phyloP scores from a whole-genome alignment of 2,329 filamentous ascomycete genomes.

The Mycogone perniciosa region DNA sequence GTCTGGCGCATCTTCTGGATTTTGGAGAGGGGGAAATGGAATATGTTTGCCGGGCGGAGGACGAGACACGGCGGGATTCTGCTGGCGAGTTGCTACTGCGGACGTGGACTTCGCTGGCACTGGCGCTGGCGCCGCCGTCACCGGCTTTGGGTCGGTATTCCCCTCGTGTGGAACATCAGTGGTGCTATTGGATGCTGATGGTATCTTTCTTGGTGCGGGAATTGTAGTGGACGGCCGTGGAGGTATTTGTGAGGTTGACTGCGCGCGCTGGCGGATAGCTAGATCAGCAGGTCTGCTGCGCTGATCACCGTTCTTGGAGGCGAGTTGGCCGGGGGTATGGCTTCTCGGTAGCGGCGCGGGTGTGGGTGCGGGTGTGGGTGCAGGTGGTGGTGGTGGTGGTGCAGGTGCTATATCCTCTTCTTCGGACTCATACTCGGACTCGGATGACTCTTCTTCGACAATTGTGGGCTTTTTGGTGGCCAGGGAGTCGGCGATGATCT shows the following conservation, averaged over 20 bases:
- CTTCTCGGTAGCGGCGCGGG: slow-evolving; percentile 41
- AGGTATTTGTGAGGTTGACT: slow-evolving; percentile 39
- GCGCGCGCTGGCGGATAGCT: slow-evolving; percentile 48
- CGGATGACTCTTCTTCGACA: slow-evolving; percentile 28
- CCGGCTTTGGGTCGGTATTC: slow-evolving; percentile 8
- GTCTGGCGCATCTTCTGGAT: slow-evolving; percentile 50
- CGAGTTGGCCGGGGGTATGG: slow-evolving; percentile 56
- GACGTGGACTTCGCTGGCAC: slow-evolving; percentile 18
- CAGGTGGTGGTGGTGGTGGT: slow-evolving; percentile 24
- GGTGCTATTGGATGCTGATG: slow-evolving; percentile 31
- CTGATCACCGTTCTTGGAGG: slow-evolving; percentile 49
- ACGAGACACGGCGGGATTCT: slow-evolving; percentile 17
- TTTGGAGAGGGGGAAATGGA: slow-evolving; percentile 51
- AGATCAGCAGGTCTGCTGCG: slow-evolving; percentile 44
- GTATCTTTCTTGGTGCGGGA: slow-evolving; percentile 21
- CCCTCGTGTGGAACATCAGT: slow-evolving; percentile 16
- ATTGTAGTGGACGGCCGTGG: slow-evolving; percentile 21
- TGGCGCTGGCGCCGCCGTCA: slow-evolving; percentile 10
- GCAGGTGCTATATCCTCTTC: slow-evolving; percentile 15
- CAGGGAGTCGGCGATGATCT: slow-evolving; percentile 37
- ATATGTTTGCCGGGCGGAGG: slow-evolving; percentile 36
- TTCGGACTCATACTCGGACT: slow-evolving; percentile 30
- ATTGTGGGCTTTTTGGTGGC: slow-evolving; percentile 21
- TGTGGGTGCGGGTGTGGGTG: background rate
- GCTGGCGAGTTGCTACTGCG: slow-evolving; percentile 15